Evolutionary conservation across 495 filamentous ascomycete genomes (phyloP).

Genomic region (Rhizodiscina lignyota): DNA sequence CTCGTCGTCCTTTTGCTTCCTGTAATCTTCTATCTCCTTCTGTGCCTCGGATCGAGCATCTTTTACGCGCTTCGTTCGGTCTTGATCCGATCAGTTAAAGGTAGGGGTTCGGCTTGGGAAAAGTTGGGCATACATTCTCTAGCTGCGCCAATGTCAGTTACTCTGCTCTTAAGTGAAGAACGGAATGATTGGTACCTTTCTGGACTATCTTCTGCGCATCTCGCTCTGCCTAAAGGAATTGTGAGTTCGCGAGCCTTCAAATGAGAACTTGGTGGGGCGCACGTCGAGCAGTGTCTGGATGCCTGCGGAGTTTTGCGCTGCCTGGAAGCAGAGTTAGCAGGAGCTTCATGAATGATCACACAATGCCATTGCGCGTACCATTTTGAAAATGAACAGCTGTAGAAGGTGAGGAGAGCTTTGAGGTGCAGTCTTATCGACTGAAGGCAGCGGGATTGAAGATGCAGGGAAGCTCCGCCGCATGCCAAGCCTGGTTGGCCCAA

Average conservation of each 20-base stretch:
- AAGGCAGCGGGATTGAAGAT: too few relatives aligned
- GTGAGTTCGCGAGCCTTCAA: too few relatives aligned
- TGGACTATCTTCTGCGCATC: constrained; percentile 99
- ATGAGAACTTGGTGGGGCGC: constrained; percentile 22
- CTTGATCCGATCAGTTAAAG: constrained; percentile 25
- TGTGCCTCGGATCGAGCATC: constrained; percentile 90
- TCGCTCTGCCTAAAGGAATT: constrained; percentile 70
- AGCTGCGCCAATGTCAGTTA: too few relatives aligned
- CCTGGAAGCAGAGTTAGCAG: constrained; percentile 45
- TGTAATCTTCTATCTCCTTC: constrained; percentile 95
- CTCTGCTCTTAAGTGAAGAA: neutral
- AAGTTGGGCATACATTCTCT: constrained; percentile 48
- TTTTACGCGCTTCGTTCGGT: constrained; percentile 91
- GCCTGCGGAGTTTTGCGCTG: constrained; percentile 93
- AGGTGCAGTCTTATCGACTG: too few relatives aligned
- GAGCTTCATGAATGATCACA: too few relatives aligned
- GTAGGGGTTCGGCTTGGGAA: constrained; percentile 2
- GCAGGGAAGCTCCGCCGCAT: too few relatives aligned
- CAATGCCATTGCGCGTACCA: too few relatives aligned
- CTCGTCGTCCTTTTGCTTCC: constrained; percentile 76
- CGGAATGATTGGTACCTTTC: constrained; percentile 39
- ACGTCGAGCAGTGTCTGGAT: constrained; percentile 99
- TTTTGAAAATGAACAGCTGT: too few relatives aligned
- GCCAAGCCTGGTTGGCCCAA: neutral
- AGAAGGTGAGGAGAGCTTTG: too few relatives aligned